Evolutionary conservation across 495 filamentous ascomycete species (phyloP), one percentile per base, ranked within the genome.

Genomic region (Jackrogersella multiformis): DNA sequence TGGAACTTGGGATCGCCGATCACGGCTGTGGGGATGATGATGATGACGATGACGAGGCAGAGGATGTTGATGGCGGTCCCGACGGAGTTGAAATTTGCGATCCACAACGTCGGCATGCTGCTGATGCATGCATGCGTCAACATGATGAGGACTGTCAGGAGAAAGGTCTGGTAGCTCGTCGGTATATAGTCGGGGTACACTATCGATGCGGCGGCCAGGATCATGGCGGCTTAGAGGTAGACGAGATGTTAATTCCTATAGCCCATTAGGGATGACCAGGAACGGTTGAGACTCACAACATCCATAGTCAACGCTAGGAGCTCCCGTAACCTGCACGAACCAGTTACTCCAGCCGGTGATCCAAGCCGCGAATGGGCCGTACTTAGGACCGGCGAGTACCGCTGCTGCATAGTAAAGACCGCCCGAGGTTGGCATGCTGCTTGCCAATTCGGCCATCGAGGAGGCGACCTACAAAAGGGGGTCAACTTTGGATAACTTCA

Each of bases 401-500:
- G 90, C 90, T 23, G 90, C 81, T 18, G 90, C 89, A 73, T 93
- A 93, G 72, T 93, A 93, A 34, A 93, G 81, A 46, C 90, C 90
- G 36, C 90, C 90, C 71, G 73, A 76, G 13, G 73, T 76, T 23
- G 73, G 73, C 73, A 76, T 76, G 48, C 88, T 89, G 36, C 67
- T 74, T 26, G 64, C 63, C 35, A 70, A 64, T 57, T 75, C 73
- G 10, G 73, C 64, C 65, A 69, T 68, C 67, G 54, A 74, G 24
- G 53, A 45, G 35, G 54, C 67, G 41, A 54, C 52, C 64, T 66
- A 52, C 9, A 15, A 15, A 10, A 15, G 32, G 41, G 57, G 44
- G 42, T 70, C 32, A 64, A 61, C 16, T 69, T 85, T 3, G 81
- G 86, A 70, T 87, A 89, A 13, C 90, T 76, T 74, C 89, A 88